Conservation (phyloP, 179 eudicot genomes). For the Camellia oleifera region DNA sequence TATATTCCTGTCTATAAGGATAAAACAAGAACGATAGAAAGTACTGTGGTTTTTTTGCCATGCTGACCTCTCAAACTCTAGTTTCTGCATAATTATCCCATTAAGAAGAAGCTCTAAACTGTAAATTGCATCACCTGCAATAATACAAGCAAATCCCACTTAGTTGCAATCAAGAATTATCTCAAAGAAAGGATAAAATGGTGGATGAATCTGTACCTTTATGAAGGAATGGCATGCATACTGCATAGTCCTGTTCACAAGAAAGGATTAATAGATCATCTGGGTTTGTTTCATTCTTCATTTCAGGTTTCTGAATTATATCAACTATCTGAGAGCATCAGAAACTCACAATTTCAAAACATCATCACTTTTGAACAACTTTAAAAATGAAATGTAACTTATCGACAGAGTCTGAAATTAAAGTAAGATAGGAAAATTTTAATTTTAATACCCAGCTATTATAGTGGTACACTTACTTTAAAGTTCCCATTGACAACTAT, state of each 20-base stretch:
- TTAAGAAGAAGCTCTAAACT: constrained; percentile 70
- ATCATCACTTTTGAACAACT: background rate
- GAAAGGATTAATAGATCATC: constrained; percentile 63
- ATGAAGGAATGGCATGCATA: constrained; percentile 54
- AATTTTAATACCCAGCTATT: too few relatives aligned
- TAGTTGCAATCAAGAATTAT: background rate
- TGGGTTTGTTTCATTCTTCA: constrained; percentile 25
- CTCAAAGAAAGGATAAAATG: background rate
- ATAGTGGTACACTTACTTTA: background rate
- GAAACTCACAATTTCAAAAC: background rate
- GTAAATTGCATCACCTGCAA: constrained; percentile 57
- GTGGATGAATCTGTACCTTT: constrained; percentile 40
- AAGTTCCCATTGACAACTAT: background rate
- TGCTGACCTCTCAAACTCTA: constrained; percentile 60
- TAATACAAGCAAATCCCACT: background rate
- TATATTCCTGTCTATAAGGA: background rate
- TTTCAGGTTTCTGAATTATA: constrained; percentile 34
- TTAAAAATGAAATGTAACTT: background rate
- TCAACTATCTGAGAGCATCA: constrained; percentile 48
- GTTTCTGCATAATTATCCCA: constrained; percentile 68
- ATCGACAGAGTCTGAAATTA: background rate
- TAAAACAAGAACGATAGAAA: background rate
- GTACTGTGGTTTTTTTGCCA: background rate
- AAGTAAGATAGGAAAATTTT: background rate
- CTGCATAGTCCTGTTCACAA: constrained; percentile 62